Base-by-base conservation (phyloP, 1,139 yeast species). In the Pichia sp. region DNA sequence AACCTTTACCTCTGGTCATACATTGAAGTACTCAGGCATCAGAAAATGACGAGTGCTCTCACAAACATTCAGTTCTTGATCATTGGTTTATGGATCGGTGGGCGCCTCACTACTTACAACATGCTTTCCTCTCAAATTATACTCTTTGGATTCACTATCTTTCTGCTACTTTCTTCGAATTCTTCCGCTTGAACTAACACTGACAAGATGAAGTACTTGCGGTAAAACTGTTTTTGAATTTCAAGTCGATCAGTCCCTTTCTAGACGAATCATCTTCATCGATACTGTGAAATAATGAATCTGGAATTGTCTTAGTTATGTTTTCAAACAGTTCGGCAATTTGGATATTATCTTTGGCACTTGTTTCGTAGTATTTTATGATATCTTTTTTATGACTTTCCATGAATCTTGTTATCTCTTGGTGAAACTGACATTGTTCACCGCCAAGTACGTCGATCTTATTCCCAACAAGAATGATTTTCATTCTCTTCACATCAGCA, bases 271-370 rank as follows among this genome's bases (percentile, higher is more conserved):
- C 30, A 10, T 38, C 44, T 3, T 41, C 44, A n/a, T 45, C 44
- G 31, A 42, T 42, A 6, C 48, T 46, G 17, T 47, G 47, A 35
- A 50, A 57, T 16, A 50, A 30, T 12, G 47, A 24, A 4, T 63
- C 68, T 22, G 64, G 69, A 2, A 72, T 60, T 11, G 51, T 60
- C 12, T 62, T 62, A 3, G 69, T 57, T 2, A 73, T 59, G 20
- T 54, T 51, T 34, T 65, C 62, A 48, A 74, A 74, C 22, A 73
- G 42, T 20, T 62, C 66, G 1, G 33, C 30, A 3, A 74, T 55
- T 1, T 76, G 77, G 2, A 53, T 50, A 20, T 74, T 74, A 2
- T 60, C 49, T 46, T 67, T 71, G 12, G 78, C 69, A 52, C 77
- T 70, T 3, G 77, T 69, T 23, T 50, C 39, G 41, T 59, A 60